A percentile compares a stretch with the other conserved stretches of the same genome.
Conservation (phyloP, 1,284 basidiomycete species). For the Tilletia indica region DNA sequence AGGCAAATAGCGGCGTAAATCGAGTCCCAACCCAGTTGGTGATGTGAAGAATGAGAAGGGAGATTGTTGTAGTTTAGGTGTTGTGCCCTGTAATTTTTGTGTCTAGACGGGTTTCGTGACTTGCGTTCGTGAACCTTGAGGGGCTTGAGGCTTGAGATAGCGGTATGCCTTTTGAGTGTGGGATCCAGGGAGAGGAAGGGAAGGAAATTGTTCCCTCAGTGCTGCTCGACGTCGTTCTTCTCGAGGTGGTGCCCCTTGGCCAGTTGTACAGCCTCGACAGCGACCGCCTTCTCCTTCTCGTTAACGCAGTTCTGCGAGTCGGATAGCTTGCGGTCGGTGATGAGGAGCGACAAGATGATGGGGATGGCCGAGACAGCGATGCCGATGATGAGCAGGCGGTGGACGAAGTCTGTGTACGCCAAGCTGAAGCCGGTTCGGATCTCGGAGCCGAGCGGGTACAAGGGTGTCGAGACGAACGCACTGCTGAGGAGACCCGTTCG, state of each 20-base stretch:
- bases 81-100: too few species aligned
- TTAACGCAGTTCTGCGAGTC: constrained; percentile 52
- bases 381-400: constrained; percentile 41
- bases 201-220: too few species aligned
- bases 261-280: not conserved
- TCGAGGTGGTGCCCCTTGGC: not conserved
- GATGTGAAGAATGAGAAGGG: too few species aligned
- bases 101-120: too few species aligned
- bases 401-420: constrained; percentile 48
- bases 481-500: constrained; percentile 25
- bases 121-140: too few species aligned
- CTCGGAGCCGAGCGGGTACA: constrained; percentile 38
- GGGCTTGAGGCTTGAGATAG: too few species aligned
- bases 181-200: not conserved
- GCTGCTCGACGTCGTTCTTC: constrained; percentile 9
- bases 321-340: constrained; percentile 45
- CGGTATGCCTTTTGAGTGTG: too few species aligned
- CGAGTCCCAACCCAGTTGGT: too few species aligned
- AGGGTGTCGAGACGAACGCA: constrained; percentile 20
- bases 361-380: constrained; percentile 44
- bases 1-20: too few species aligned
- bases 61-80: too few species aligned
- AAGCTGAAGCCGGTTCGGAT: constrained; percentile 36
- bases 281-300: constrained; percentile 41
- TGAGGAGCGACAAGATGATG: constrained; percentile 35